Evolutionary conservation across 768 basidiomycete species (phyloP).

Genomic region (Mycena filopes): DNA sequence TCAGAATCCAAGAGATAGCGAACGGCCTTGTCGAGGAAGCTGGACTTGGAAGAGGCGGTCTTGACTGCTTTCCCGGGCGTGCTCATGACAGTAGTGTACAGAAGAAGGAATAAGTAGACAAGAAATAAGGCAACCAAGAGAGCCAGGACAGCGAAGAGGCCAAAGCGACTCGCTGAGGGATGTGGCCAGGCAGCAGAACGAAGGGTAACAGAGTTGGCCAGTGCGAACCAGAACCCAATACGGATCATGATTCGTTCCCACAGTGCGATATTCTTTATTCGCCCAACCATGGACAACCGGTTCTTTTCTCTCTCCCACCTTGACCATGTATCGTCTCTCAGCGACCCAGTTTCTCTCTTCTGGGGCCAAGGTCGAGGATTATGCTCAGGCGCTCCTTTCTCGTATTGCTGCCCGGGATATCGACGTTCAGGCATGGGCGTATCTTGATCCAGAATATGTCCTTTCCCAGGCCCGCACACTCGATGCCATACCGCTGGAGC

Average conservation of each 20-base stretch:
- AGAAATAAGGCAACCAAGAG: conserved; percentile 9
- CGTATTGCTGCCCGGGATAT: conserved; percentile 24
- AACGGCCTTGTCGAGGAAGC: conserved; percentile 18
- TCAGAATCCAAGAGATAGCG: conserved; percentile 22
- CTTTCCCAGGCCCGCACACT: conserved; percentile 31
- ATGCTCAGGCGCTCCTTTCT: conserved; percentile 13
- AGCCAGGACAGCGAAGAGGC: no score
- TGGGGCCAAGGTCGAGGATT: conserved; percentile 23
- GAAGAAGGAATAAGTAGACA: conserved; percentile 25
- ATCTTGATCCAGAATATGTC: conserved; percentile 24
- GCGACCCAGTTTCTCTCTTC: conserved; percentile 25
- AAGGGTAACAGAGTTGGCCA: no score
- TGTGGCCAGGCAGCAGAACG: no score
- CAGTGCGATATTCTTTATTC: no score
- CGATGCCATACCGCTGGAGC: conserved; percentile 19
- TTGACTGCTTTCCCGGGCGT: conserved; percentile 23
- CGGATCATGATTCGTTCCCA: no score
- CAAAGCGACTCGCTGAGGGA: no score
- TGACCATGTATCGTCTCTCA: conserved; percentile 10
- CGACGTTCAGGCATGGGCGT: conserved; percentile 28
- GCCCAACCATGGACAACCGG: no score
- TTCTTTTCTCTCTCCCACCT: conserved; percentile 4
- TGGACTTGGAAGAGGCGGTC: conserved; percentile 26
- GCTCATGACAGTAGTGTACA: conserved; percentile 22
- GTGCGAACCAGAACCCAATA: no score